A percentile compares a stretch with the other conserved stretches of the same genome.
Evolutionary conservation across 2,329 filamentous ascomycete species (phyloP).

Genomic region (Achaetomium macrosporum): DNA sequence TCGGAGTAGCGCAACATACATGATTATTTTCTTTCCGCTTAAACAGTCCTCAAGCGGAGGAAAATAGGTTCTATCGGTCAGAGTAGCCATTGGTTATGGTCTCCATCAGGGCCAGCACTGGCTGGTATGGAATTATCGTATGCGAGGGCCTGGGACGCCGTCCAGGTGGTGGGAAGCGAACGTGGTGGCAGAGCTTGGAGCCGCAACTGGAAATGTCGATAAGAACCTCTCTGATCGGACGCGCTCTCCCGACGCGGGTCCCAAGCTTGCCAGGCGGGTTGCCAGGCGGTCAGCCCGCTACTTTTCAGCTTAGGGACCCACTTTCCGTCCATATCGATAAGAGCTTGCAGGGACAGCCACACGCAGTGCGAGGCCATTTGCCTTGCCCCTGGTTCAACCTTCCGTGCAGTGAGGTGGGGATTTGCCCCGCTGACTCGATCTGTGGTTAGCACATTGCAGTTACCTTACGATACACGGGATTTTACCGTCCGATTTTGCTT

Average conservation of each 20-base stretch:
- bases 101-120: conserved; percentile 36
- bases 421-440: not conserved
- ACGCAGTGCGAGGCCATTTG: not conserved
- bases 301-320: conserved; percentile 10
- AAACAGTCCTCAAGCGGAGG: conserved; percentile 82
- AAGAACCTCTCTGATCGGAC: not conserved
- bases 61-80: conserved; percentile 67
- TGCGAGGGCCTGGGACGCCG: conserved; percentile 3
- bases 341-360: not conserved
- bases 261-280: conserved; percentile 1
- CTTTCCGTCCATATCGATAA: conserved; percentile 7
- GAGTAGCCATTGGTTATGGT: conserved; percentile 62
- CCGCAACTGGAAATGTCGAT: not conserved
- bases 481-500: conserved; percentile 1
- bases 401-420: not conserved
- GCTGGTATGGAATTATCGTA: conserved; percentile 5
- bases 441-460: not conserved
- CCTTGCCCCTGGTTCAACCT: not conserved
- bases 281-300: conserved; percentile 6
- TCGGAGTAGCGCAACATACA: conserved; percentile 53
- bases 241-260: conserved; percentile 12
- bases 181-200: not conserved
- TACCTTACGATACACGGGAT: not conserved
- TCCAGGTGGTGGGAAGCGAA: conserved; percentile 7
- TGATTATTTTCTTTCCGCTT: conserved; percentile 68